A percentile compares a stretch with the other conserved stretches of the same genome.
phyloP scores from a whole-genome alignment of 768 basidiomycete genomes.

The Paxillus rubicundulus region DNA sequence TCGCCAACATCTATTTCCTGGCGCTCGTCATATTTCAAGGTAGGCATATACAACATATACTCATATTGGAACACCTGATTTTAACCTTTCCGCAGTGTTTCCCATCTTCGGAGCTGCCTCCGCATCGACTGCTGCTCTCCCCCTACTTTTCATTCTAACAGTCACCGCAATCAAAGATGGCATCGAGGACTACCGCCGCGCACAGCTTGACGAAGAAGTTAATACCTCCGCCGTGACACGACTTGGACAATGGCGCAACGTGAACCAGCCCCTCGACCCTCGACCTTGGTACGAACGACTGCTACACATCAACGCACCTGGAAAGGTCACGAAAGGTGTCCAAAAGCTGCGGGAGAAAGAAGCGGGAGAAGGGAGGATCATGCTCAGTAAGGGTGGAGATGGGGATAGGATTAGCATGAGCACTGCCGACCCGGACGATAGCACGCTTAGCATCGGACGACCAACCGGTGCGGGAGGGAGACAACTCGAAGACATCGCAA shows the following conservation, averaged over 20 bases:
- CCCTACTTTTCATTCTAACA: slow-evolving; percentile 79
- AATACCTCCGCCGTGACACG: slow-evolving; percentile 94
- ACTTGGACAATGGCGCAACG: slow-evolving; percentile 85
- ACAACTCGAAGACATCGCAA: slow-evolving; percentile 65
- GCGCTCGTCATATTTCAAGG: slow-evolving; percentile 77
- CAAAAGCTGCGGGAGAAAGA: slow-evolving; percentile 81
- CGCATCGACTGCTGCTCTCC: slow-evolving; percentile 78
- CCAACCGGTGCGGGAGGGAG: slow-evolving; percentile 44
- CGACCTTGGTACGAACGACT: slow-evolving; percentile 73
- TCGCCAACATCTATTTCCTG: slow-evolving; percentile 93
- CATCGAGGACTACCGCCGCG: slow-evolving; percentile 93
- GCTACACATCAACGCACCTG: slow-evolving; percentile 68
- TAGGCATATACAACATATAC: slow-evolving; percentile 30
- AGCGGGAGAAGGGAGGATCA: slow-evolving; percentile 61
- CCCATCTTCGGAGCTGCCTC: slow-evolving; percentile 87
- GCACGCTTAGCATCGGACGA: slow-evolving; percentile 39
- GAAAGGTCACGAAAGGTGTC: slow-evolving; percentile 81
- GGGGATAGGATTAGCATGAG: slow-evolving; percentile 39
- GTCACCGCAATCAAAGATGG: slow-evolving; percentile 96
- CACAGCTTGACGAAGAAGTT: slow-evolving; percentile 83
- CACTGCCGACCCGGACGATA: slow-evolving; percentile 43
- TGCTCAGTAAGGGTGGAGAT: slow-evolving; percentile 48
- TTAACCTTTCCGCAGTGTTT: slow-evolving; percentile 55
- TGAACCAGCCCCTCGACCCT: slow-evolving; percentile 80
- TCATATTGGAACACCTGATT: neutral